Conservation (phyloP, 225 moss, liverwort and hornwort genomes). For the Rhytidiadelphus loreus region DNA sequence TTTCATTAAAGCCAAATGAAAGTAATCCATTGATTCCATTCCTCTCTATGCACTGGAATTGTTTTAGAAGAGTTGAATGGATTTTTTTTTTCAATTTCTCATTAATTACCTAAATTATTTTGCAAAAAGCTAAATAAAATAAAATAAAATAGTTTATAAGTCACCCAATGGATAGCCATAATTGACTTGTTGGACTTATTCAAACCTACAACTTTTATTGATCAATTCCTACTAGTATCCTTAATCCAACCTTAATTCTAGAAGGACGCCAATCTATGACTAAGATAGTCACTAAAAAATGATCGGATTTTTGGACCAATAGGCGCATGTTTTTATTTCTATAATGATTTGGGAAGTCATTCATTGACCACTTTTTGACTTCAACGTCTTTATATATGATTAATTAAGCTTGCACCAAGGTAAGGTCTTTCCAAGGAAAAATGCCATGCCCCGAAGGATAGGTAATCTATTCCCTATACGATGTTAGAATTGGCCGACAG, state of each 20-base stretch:
- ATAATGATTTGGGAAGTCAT: not conserved
- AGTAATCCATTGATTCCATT: too few relatives aligned
- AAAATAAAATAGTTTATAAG: not conserved
- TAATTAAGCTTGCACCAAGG: not conserved
- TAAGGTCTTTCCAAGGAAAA: accelerated
- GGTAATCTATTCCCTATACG: too few relatives aligned
- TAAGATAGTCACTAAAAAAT: not conserved
- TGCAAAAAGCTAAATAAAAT: not conserved
- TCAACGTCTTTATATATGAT: too few relatives aligned
- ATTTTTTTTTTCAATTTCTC: not conserved
- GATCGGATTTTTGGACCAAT: not conserved
- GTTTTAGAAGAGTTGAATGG: not conserved
- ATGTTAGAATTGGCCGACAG: too few relatives aligned
- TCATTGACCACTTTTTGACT: not conserved
- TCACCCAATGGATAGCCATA: accelerated
- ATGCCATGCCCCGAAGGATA: accelerated
- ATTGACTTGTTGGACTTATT: not conserved
- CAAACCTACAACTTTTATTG: accelerated
- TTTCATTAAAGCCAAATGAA: not conserved
- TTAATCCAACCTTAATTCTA: not conserved
- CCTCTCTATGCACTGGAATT: not conserved
- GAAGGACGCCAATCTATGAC: accelerated
- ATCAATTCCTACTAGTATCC: not conserved
- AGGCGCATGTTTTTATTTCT: not conserved
- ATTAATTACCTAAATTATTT: not conserved